These are phyloP conservation scores for Cucurbita ficifolia DNA, from an alignment of 306 rosid species.

Conservation along the genomic window DNA sequence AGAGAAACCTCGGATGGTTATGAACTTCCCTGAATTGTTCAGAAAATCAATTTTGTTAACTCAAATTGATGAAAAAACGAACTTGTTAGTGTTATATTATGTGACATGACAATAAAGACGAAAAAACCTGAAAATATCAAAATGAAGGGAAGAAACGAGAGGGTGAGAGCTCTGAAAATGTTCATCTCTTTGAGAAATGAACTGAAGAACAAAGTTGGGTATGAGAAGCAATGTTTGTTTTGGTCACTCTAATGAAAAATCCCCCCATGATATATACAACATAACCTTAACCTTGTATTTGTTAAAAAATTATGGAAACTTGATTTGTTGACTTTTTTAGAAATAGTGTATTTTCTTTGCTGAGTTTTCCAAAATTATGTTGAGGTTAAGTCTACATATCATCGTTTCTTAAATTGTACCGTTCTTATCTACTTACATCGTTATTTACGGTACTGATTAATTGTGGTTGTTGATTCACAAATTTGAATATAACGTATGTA, in stretches of 20 bases:
- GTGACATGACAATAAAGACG: not conserved
- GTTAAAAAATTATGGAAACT: no score
- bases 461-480: no score
- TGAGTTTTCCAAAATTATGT: no score
- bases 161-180: conserved; percentile 9
- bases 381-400: no score
- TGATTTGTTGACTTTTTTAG: no score
- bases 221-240: not conserved
- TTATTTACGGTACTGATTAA: no score
- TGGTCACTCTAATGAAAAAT: not conserved
- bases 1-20: conserved; percentile 16
- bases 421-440: no score
- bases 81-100: not conserved
- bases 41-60: not conserved
- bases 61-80: not conserved
- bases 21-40: conserved; percentile 29
- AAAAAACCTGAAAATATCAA: conserved; percentile 37
- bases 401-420: no score
- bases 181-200: conserved; percentile 23
- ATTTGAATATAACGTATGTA: no score
- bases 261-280: not conserved
- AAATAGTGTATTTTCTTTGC: no score
- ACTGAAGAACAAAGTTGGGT: no score
- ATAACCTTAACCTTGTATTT: not conserved
- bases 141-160: conserved; percentile 19